Evolutionary conservation across 257 asterid genomes (phyloP), one percentile per base, ranked within the genome.

Genomic region (Buddleja alternifolia): DNA sequence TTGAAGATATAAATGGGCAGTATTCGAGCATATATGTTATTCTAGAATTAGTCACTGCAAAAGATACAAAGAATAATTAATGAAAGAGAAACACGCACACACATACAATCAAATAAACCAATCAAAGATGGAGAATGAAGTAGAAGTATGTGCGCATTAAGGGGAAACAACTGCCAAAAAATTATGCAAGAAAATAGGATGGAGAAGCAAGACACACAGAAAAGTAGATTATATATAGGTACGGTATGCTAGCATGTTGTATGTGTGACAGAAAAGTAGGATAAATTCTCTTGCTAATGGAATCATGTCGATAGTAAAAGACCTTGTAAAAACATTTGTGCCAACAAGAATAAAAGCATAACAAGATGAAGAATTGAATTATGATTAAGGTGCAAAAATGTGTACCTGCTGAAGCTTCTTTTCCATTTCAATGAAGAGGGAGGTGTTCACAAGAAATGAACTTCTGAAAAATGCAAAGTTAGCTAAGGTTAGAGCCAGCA

Each of bases 191-290:
- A 32, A 66, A 71, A 63, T 10, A 34, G 15, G 62, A 51, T 48
- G 60, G 51, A 63, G 10, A 53, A 66, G 29, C 34, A 40, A 70
- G 54, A 17, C 6, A 16, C 3, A 14, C 14, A 25, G 5, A 29
- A 5, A 48, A 57, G 53, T 41, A 55, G 47, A 61, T 55, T 60
- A 20, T 60, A 47, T 53, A 69, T 8, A 48, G 36, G 63, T n/a
- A 42, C 8, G 8, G 14, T 42, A 54, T 54, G 25, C 29, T 12
- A 14, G 44, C 53, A 23, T 50, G 36, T 59, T 56, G 40, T 19
- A n/a, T n/a, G n/a, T n/a, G n/a, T n/a, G n/a, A n/a, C n/a, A n/a
- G n/a, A n/a, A n/a, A n/a, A n/a, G n/a, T n/a, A n/a, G n/a, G n/a
- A n/a, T 40, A 20, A 10, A 8, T 5, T 37, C 25, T 41, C 56